Base-by-base conservation (phyloP, 1,284 basidiomycete genomes). In the Naganishia sp. region DNA sequence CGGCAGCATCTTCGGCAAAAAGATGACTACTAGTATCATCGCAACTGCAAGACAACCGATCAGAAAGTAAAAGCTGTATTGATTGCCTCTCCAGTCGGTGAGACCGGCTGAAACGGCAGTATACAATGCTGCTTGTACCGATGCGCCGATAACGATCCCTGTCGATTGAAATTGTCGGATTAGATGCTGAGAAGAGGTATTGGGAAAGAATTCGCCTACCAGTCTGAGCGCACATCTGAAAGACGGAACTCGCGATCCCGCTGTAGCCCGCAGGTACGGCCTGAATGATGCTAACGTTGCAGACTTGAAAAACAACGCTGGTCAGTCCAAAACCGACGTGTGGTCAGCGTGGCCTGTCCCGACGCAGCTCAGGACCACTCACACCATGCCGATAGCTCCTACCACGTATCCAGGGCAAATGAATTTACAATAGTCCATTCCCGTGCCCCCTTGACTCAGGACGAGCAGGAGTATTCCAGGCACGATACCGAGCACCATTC, bases 101-200 rank as follows among this genome's bases (percentile, higher is more conserved):
- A 78, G 44, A 6, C 68, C 67, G 44, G 72, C 75, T 2, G 68
- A 63, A 46, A 74, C 68, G 57, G 75, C 68, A 2, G 76, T 77
- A 43, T 78, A 61, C n/a, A 79, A 71, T 10, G 75, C 77, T 6
- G 77, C 75, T 68, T 78, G 76, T 52, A 76, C 69, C n/a, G 73
- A 70, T 18, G 78, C 71, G 15, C 70, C 76, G 54, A 78, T 68
- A n/a, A 71, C 74, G 18, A 71, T 64, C 15, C 53, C 77, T 59
- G 31, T 5, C 11, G 23, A 52, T 10, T 2, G 23, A 52, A 11
- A 31, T 15, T 7, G 7, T 25, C 45, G 21, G 31, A 18, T 39
- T 44, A 31, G n/a, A 23, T 33, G 31, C n/a, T 42, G 45, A 15
- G 16, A 33, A 49, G 45, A 59, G 10, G 25, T 11, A n/a, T 11